These are phyloP conservation scores for Maudiozyma serrabonitensis DNA, from an alignment of 805 yeast genomes.

Conservation along the genomic window DNA sequence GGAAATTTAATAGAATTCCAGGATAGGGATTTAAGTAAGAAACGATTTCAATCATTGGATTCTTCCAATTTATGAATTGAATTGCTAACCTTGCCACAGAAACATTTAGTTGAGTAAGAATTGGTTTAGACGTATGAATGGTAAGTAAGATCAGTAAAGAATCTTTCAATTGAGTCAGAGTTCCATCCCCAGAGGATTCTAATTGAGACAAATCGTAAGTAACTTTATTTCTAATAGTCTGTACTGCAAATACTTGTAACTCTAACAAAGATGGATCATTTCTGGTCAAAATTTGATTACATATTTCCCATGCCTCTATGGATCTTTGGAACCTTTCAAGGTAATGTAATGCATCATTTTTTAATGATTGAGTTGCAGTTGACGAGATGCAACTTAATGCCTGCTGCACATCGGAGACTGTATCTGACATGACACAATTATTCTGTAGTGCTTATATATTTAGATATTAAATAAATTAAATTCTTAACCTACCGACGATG, in stretches of 20 bases:
- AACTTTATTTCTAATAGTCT: conserved; percentile 75
- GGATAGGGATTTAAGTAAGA: conserved; percentile 31
- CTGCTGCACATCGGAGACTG: conserved; percentile 14
- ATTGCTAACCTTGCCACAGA: conserved; percentile 75
- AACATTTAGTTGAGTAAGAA: conserved; percentile 76
- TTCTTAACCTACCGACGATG: too few species aligned
- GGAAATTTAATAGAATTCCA: conserved; percentile 57
- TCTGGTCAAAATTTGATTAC: conserved; percentile 43
- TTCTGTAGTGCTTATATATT: too few species aligned
- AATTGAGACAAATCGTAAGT: conserved; percentile 79
- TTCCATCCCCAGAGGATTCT: conserved; percentile 34
- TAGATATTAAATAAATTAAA: too few species aligned
- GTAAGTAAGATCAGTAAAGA: conserved; percentile 46
- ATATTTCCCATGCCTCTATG: conserved; percentile 66
- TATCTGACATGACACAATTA: conserved; percentile 9
- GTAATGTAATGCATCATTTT: conserved; percentile 40
- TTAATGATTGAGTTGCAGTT: conserved; percentile 19
- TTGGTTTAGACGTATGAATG: conserved; percentile 43
- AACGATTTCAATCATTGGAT: conserved; percentile 62
- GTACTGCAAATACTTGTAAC: conserved; percentile 76
- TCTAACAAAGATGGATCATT: conserved; percentile 35
- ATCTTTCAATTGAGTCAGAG: conserved; percentile 52
- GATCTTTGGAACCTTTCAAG: conserved; percentile 81
- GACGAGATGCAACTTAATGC: conserved; percentile 27
- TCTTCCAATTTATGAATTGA: conserved; percentile 64